These are phyloP conservation scores for Kwoniella sp. DNA, from an alignment of 768 basidiomycete genomes.

Conservation along the genomic window DNA sequence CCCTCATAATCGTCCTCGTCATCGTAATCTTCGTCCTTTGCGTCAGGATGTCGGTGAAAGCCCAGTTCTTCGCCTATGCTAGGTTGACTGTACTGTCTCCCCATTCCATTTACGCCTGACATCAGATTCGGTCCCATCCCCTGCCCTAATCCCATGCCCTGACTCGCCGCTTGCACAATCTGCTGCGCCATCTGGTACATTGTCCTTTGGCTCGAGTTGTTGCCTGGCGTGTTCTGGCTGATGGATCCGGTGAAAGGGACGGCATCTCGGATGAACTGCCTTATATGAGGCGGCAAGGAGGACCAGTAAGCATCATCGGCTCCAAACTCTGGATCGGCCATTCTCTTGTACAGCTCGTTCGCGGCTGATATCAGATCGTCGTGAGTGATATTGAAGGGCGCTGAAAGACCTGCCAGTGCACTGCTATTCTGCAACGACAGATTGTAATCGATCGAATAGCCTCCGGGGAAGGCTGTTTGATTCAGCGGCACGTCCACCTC, in stretches of 20 bases:
- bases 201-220: conserved; percentile 62
- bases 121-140: conserved; percentile 59
- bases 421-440: conserved; percentile 21
- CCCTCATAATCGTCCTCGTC: conserved; percentile 47
- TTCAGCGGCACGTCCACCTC: conserved; percentile 26
- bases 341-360: conserved; percentile 66
- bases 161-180: conserved; percentile 58
- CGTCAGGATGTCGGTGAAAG: conserved; percentile 53
- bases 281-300: conserved; percentile 68
- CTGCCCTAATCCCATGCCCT: conserved; percentile 48
- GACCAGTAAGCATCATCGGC: conserved; percentile 72
- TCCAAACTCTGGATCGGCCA: conserved; percentile 59
- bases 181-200: conserved; percentile 73
- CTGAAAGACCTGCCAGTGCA: conserved; percentile 21
- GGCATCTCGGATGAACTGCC: conserved; percentile 67
- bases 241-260: conserved; percentile 57
- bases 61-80: conserved; percentile 49
- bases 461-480: conserved; percentile 34
- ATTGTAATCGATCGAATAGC: conserved; percentile 39
- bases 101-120: conserved; percentile 45
- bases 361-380: conserved; percentile 67
- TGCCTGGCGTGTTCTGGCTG: conserved; percentile 49
- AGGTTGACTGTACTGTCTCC: conserved; percentile 27
- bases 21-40: conserved; percentile 40
- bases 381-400: conserved; percentile 58